phyloP scores from a whole-genome alignment of 2,329 filamentous ascomycete genomes.

The Colletotrichum siamense region DNA sequence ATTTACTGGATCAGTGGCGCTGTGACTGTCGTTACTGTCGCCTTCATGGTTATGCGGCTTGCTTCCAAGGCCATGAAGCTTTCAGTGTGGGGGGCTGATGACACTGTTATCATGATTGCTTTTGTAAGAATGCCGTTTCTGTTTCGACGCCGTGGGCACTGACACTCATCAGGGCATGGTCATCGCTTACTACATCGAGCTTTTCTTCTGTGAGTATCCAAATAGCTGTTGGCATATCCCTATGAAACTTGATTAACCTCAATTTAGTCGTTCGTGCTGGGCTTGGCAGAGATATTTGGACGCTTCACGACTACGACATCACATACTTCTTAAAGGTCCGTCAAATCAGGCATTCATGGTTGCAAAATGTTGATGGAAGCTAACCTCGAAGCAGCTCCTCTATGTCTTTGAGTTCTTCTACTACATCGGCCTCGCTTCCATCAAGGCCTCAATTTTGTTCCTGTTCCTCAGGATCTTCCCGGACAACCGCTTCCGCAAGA shows the following conservation, averaged over 20 bases:
- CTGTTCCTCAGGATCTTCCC: neutral
- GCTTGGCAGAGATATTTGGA: conserved; percentile 44
- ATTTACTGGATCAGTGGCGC: neutral
- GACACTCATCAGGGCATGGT: neutral
- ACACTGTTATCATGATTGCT: neutral
- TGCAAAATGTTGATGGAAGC: neutral
- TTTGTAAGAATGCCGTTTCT: neutral
- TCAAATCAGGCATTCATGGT: fast-evolving
- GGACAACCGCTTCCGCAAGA: neutral
- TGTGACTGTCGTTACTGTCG: neutral
- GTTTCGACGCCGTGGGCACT: fast-evolving
- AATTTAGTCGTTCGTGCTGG: conserved; percentile 25
- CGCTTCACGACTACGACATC: conserved; percentile 28
- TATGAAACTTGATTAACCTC: conserved; percentile 5
- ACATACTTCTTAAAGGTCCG: conserved; percentile 33
- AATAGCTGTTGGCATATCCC: neutral
- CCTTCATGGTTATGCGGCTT: neutral
- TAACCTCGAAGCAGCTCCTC: conserved; percentile 25
- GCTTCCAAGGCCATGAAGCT: neutral
- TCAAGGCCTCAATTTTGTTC: conserved; percentile 3
- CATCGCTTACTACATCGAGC: neutral
- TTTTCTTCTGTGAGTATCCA: neutral
- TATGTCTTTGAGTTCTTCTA: conserved; percentile 35
- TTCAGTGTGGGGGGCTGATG: neutral
- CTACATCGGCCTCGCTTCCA: conserved; percentile 29